Evolutionary conservation across 1,284 basidiomycete species (phyloP).

Genomic region (Fomitiporia mediterranea): DNA sequence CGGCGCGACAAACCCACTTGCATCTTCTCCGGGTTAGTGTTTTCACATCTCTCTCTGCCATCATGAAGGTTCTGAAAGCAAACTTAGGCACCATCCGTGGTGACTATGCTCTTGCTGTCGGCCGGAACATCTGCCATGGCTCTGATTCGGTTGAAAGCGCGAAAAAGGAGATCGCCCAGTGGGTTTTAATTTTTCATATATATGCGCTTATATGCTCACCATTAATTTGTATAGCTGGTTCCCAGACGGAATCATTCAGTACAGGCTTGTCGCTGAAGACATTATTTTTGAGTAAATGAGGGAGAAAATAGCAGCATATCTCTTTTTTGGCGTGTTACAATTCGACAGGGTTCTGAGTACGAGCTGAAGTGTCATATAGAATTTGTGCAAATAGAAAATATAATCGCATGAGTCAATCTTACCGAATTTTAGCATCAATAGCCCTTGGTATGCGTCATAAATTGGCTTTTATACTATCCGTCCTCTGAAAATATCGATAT

Average conservation of each 20-base stretch:
- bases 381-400: conserved; percentile 6
- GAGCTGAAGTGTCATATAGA: neutral
- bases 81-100: conserved; percentile 90
- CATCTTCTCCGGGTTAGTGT: conserved; percentile 71
- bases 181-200: conserved; percentile 31
- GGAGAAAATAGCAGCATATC: conserved; percentile 18
- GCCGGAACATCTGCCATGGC: conserved; percentile 93
- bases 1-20: conserved; percentile 95
- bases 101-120: conserved; percentile 89
- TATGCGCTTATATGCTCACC: neutral
- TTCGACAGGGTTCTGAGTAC: conserved; percentile 2
- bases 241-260: conserved; percentile 80
- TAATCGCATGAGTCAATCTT: neutral
- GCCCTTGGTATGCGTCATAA: no score
- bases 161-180: conserved; percentile 89
- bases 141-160: conserved; percentile 90
- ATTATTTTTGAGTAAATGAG: conserved; percentile 83
- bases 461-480: neutral
- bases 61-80: no score
- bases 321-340: conserved; percentile 11
- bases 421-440: neutral
- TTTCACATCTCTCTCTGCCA: no score
- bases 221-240: conserved; percentile 58
- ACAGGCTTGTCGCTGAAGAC: conserved; percentile 58
- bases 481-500: no score